Conservation (phyloP, 139 green algal species). For the Spirogloea muscicola region DNA sequence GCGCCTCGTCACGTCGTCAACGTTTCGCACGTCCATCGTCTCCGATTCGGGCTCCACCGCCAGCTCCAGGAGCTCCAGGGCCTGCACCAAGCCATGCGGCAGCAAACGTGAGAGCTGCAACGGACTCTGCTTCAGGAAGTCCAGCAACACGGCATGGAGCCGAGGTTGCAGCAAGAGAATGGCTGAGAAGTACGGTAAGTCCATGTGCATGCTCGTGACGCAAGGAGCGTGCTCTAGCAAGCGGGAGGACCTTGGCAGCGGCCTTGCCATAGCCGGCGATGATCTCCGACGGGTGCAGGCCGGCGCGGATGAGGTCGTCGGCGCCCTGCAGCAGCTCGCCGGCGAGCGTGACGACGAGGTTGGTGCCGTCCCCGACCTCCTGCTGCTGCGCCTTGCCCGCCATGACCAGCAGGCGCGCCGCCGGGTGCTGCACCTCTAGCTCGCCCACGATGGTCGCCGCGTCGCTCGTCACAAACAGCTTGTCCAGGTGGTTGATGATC, state of each 20-base stretch:
- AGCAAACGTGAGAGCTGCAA: too few species aligned
- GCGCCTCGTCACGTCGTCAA: conserved; percentile 62
- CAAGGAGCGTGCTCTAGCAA: too few species aligned
- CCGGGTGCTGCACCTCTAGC: conserved; percentile 95
- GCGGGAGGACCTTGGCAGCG: conserved; percentile 31
- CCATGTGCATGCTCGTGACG: too few species aligned
- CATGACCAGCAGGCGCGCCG: conserved; percentile 89
- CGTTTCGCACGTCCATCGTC: conserved; percentile 76
- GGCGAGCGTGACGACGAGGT: conserved; percentile 90
- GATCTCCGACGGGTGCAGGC: conserved; percentile 88
- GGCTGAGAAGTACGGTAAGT: too few species aligned
- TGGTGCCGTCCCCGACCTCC: conserved; percentile 96
- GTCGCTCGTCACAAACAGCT: conserved; percentile 97
- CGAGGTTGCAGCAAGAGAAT: too few species aligned
- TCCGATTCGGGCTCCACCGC: conserved; percentile 74
- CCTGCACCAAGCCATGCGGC: too few species aligned
- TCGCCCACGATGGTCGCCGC: conserved; percentile 90
- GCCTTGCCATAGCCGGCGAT: conserved; percentile 90
- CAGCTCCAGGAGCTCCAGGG: conserved; percentile 76
- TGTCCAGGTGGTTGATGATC: conserved; percentile 99
- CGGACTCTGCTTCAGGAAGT: too few species aligned
- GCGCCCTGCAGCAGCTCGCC: conserved; percentile 88
- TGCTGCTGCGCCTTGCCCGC: conserved; percentile 87
- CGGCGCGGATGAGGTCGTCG: conserved; percentile 83
- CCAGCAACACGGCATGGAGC: too few species aligned